A percentile compares a stretch with the other conserved stretches of the same genome.
phyloP scores from a whole-genome alignment of 208 protist species.

The Leishmania tropica region DNA sequence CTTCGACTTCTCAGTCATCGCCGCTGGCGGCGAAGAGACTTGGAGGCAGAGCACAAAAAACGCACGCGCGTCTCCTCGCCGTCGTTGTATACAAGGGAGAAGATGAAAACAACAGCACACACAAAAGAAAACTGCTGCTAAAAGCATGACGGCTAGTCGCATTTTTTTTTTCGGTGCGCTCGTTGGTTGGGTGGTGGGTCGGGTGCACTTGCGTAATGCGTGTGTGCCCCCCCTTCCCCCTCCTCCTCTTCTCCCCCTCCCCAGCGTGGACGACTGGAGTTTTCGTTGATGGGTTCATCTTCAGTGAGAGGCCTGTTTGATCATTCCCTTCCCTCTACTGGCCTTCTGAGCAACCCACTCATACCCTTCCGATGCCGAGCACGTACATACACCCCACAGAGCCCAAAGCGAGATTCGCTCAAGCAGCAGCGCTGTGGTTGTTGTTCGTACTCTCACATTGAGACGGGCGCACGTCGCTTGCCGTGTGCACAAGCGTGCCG shows the following conservation, averaged over 20 bases:
- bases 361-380: background rate
- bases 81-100: background rate
- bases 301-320: background rate
- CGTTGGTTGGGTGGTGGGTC: background rate
- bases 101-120: background rate
- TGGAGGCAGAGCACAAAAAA: background rate
- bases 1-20: background rate
- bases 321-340: slow-evolving; percentile 4
- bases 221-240: background rate
- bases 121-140: background rate
- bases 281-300: background rate
- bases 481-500: too few species aligned
- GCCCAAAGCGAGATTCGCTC: background rate
- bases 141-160: background rate
- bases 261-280: background rate
- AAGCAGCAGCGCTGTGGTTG: background rate
- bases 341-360: background rate
- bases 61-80: background rate
- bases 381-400: background rate
- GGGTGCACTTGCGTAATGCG: background rate
- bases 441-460: background rate
- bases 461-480: background rate
- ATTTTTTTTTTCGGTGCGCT: background rate
- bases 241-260: background rate
- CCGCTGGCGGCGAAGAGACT: background rate